Percentiles rank a stretch among this genome's conserved stretches.
These are phyloP conservation scores for Podila clonocystis DNA, from an alignment of 192 early-diverging fungal species.

Conservation along the genomic window DNA sequence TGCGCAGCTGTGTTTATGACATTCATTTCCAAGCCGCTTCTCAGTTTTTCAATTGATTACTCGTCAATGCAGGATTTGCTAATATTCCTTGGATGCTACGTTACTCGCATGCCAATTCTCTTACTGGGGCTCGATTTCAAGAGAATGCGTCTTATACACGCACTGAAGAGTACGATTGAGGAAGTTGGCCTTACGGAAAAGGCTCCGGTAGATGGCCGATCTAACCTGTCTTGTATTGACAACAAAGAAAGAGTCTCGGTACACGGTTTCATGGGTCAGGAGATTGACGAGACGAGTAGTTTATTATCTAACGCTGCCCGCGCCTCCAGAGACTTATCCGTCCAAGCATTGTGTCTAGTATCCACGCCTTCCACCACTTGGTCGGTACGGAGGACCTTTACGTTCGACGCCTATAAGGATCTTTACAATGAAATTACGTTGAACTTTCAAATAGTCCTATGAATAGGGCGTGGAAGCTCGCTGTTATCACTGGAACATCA, in stretches of 20 bases:
- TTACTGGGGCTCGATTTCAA: constrained; percentile 7
- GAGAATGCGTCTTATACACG: not conserved
- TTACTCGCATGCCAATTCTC: not conserved
- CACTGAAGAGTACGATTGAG: constrained; percentile 4
- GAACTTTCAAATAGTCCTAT: not conserved
- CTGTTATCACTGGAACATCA: constrained; percentile 38
- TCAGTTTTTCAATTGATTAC: not conserved
- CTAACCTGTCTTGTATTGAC: constrained; percentile 18
- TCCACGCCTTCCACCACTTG: not conserved
- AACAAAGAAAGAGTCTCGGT: constrained; percentile 24
- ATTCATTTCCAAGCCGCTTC: too few relatives aligned
- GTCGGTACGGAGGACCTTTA: constrained; percentile 16
- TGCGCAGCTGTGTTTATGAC: not conserved
- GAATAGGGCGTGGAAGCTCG: not conserved
- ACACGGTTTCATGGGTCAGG: constrained; percentile 7
- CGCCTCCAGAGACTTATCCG: not conserved
- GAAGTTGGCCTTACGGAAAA: constrained; percentile 8
- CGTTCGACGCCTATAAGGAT: constrained; percentile 26
- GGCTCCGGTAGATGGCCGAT: constrained; percentile 11
- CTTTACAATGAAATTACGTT: constrained; percentile 13
- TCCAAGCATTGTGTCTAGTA: not conserved
- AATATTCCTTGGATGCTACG: not conserved
- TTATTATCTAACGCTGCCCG: constrained; percentile 2
- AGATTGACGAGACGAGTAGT: not conserved
- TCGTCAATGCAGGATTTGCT: not conserved